Conservation (phyloP, 1,284 basidiomycete species). For the Rhodotorula glutinis region DNA sequence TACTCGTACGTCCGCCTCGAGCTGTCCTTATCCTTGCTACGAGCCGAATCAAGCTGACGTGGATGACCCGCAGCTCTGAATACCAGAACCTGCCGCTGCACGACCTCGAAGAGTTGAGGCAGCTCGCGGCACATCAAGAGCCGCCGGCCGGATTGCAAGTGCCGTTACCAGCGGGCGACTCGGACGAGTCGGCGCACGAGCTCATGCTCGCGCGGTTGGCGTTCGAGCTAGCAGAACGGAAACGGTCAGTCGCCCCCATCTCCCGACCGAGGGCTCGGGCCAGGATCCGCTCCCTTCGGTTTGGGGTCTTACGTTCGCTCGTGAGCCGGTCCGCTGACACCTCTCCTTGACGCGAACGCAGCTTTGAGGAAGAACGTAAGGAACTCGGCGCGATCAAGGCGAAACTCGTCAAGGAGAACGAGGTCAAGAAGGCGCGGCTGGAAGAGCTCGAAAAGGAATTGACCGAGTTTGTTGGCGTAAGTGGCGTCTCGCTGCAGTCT, state of each 20-base stretch:
- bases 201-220: conserved; percentile 39
- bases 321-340: neutral
- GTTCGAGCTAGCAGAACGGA: conserved; percentile 39
- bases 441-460: conserved; percentile 42
- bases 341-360: neutral
- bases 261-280: neutral
- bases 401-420: conserved; percentile 42
- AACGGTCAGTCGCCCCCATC: conserved; percentile 33
- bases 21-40: neutral
- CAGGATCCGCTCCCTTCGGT: neutral
- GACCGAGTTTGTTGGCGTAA: conserved; percentile 41
- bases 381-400: conserved; percentile 38
- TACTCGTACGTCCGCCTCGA: conserved; percentile 31
- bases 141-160: conserved; percentile 15
- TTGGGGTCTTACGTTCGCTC: neutral
- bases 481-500: neutral
- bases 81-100: conserved; percentile 40
- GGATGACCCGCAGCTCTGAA: conserved; percentile 40
- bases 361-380: conserved; percentile 41
- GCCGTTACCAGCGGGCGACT: conserved; percentile 15
- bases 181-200: conserved; percentile 33
- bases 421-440: conserved; percentile 41
- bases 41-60: too few relatives aligned
- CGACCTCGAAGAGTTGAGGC: conserved; percentile 24
- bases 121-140: conserved; percentile 3